Evolutionary conservation across 257 asterid genomes (phyloP).

Genomic region (Jasminum sambac): DNA sequence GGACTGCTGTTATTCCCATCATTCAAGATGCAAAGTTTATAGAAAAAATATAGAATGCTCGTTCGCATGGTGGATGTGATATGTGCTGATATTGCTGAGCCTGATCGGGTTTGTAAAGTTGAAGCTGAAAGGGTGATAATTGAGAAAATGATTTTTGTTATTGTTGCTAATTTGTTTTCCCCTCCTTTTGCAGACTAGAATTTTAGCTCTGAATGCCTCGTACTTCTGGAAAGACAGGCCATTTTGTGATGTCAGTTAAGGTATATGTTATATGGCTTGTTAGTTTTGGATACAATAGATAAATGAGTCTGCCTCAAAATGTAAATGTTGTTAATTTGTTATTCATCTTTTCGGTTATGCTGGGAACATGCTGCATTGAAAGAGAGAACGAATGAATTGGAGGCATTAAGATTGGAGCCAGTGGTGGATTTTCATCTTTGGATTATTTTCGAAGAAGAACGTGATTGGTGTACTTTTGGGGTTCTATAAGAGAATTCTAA

Average conservation of each 20-base stretch:
- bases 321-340: not conserved
- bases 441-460: slow-evolving; percentile 78
- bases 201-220: slow-evolving; percentile 83
- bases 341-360: slow-evolving; percentile 52
- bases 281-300: no score
- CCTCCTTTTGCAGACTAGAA: slow-evolving; percentile 67
- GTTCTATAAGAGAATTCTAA: slow-evolving; percentile 67
- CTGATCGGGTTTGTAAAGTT: slow-evolving; percentile 67
- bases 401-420: slow-evolving; percentile 78
- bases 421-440: slow-evolving; percentile 83
- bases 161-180: slow-evolving; percentile 1
- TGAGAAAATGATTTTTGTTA: not conserved
- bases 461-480: slow-evolving; percentile 82
- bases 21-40: slow-evolving; percentile 97
- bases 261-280: slow-evolving; percentile 29
- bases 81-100: slow-evolving; percentile 97
- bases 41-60: slow-evolving; percentile 86
- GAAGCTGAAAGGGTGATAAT: no score
- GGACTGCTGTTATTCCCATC: slow-evolving; percentile 87
- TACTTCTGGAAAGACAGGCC: slow-evolving; percentile 84
- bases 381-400: slow-evolving; percentile 76
- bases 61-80: slow-evolving; percentile 99
- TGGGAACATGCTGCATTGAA: slow-evolving; percentile 91
- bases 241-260: slow-evolving; percentile 93
- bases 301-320: no score